Evolutionary conservation across 345 rosid genomes (phyloP).

Genomic region (Microthlaspi erraticum): DNA sequence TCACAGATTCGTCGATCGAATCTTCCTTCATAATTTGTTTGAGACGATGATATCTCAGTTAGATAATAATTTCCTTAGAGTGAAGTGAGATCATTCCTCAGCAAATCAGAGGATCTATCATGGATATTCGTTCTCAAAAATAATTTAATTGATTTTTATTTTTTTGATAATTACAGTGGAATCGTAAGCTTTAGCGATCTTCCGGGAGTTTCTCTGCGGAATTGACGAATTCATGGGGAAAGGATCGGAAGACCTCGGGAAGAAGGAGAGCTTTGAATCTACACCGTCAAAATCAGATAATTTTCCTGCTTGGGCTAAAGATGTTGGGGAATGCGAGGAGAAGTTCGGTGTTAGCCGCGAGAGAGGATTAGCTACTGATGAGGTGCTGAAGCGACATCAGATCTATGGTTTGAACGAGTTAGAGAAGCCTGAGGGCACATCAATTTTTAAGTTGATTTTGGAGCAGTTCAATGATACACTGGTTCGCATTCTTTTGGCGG

Average conservation of each 20-base stretch:
- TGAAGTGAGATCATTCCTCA: background rate
- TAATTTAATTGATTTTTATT: background rate
- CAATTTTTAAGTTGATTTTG: slow-evolving; percentile 64
- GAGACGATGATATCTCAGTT: slow-evolving; percentile 5
- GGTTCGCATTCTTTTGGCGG: slow-evolving; percentile 81
- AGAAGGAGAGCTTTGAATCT: slow-evolving; percentile 32
- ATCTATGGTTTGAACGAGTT: slow-evolving; percentile 76
- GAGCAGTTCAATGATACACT: slow-evolving; percentile 88
- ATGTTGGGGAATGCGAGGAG: slow-evolving; percentile 62
- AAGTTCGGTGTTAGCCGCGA: slow-evolving; percentile 53
- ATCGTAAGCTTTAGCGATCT: slow-evolving; percentile 18
- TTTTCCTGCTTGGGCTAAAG: slow-evolving; percentile 82
- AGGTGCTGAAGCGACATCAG: slow-evolving; percentile 58
- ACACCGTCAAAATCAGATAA: slow-evolving; percentile 33
- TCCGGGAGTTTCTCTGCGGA: background rate
- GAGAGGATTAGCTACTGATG: slow-evolving; percentile 56
- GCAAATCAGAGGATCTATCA: slow-evolving; percentile 10
- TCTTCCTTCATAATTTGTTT: slow-evolving; percentile 10
- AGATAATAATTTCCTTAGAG: background rate
- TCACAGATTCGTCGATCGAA: slow-evolving; percentile 12
- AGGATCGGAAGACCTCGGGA: slow-evolving; percentile 61
- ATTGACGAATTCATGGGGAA: slow-evolving; percentile 58
- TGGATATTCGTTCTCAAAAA: background rate
- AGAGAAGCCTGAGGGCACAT: slow-evolving; percentile 77
- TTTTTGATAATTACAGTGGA: slow-evolving; percentile 4